phyloP scores from a whole-genome alignment of 805 yeast species.

The Kodamaea sagamina region DNA sequence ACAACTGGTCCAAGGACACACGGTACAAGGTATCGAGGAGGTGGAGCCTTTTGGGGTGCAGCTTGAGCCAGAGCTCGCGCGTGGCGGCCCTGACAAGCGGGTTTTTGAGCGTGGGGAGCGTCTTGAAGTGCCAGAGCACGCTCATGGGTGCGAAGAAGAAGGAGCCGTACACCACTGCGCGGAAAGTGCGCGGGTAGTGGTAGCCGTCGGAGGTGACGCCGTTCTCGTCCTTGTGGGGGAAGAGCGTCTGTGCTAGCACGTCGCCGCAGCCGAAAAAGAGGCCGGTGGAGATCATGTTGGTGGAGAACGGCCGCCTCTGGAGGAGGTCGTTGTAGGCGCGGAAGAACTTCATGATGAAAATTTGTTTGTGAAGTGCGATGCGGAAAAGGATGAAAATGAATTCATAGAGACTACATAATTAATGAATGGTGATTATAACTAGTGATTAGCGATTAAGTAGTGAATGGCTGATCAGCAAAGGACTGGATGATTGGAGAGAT shows the following conservation, averaged over 20 bases:
- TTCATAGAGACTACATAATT: no score
- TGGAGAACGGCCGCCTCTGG: constrained; percentile 48
- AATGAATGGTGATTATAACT: no score
- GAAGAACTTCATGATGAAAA: constrained; percentile 15
- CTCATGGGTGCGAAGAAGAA: constrained; percentile 41
- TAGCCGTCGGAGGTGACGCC: constrained; percentile 19
- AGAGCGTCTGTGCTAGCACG: constrained; percentile 40
- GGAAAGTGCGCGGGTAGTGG: constrained; percentile 32
- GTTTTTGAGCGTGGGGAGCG: constrained; percentile 36
- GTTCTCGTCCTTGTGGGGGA: constrained; percentile 33
- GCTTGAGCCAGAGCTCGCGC: constrained; percentile 13
- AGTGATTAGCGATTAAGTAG: no score
- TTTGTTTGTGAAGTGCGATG: not conserved
- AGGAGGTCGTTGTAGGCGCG: constrained; percentile 30
- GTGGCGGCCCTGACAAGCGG: constrained; percentile 32
- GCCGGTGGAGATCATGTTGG: constrained; percentile 59
- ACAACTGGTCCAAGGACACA: constrained; percentile 38
- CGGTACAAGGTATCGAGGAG: constrained; percentile 28
- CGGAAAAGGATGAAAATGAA: no score
- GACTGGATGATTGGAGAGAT: no score
- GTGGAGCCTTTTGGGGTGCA: constrained; percentile 16
- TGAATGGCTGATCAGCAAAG: no score
- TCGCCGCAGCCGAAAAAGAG: constrained; percentile 46
- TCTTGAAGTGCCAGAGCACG: constrained; percentile 41
- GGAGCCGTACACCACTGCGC: constrained; percentile 42